Evolutionary conservation across 495 filamentous ascomycete genomes (phyloP), one percentile per base, ranked within the genome.

Genomic region (Tuber magnatum): DNA sequence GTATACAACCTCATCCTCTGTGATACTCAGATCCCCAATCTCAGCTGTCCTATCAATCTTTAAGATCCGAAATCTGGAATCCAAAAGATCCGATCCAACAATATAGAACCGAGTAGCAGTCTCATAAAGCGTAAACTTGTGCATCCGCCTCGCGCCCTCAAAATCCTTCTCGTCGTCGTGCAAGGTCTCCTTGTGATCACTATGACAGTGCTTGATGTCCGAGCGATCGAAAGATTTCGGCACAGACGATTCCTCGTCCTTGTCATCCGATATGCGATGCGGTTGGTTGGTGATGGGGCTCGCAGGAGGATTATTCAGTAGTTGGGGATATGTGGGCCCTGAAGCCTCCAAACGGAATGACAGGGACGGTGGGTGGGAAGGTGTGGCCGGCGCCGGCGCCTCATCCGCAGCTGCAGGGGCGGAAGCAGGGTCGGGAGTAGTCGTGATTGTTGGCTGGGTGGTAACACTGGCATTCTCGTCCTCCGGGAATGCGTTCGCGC

Each of bases 41-140:
- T 96, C 92, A 39, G 90, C 88, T 2, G 93, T 97, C 44, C 95
- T 90, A 80, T 97, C 94, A 77, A 98, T 95, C 83, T 97, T 97
- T 82, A 99, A 83, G 71, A 99, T 94, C 75, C 94, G 89, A 81
- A 94, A 98, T 24, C 91, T 90, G 46, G 88, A 90, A 84, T 99
- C 96, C 81, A 91, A 88, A 71, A 97, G 86, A 82, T 99, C 94
- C 73, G 90, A 92, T 18, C 96, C 95, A 43, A 98, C 92, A 78
- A 99, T 90, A 83, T 97, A 98, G 83, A 92, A 98, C 79, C 94
- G 88, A 51, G 90, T 93, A 2, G 92, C 90, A 3, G 95, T 99
- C 85, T 98, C 94, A 83, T 98, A 98, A 46, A 99, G 85, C 3
- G 92, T 94, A 84, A 96, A 97, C 80, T 93, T 94, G 86, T 97